A percentile compares a stretch with the other conserved stretches of the same genome.
Conservation (phyloP, 2,329 filamentous ascomycete species). For the Sporothrix inflata region DNA sequence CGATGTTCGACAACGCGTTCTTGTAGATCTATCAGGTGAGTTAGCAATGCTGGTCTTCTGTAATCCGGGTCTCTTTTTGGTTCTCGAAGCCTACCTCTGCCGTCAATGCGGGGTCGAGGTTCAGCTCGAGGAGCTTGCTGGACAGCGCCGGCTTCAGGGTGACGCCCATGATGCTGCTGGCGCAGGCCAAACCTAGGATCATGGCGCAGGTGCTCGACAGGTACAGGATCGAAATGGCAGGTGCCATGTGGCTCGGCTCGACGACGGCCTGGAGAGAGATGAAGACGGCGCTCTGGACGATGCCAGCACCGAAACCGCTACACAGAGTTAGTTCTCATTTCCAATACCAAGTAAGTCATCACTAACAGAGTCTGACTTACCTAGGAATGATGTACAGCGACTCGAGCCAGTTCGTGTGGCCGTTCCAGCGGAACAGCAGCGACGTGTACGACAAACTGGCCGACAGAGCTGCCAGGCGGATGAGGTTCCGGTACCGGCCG, state of each 20-base stretch:
- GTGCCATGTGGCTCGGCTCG: conserved; percentile 44
- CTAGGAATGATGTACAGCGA: conserved; percentile 63
- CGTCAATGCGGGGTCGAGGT: conserved; percentile 33
- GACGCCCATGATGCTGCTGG: conserved; percentile 43
- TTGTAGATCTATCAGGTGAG: conserved; percentile 24
- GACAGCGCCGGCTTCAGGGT: conserved; percentile 35
- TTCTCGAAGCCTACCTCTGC: conserved; percentile 20
- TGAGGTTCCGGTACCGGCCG: conserved; percentile 60
- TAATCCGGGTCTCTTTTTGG: too few relatives aligned
- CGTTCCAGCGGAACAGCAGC: conserved; percentile 62
- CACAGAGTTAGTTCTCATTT: background rate
- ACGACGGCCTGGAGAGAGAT: conserved; percentile 49
- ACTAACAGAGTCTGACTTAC: conserved; percentile 35
- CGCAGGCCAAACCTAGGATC: conserved; percentile 46
- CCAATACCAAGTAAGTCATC: too few relatives aligned
- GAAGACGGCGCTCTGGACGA: conserved; percentile 48
- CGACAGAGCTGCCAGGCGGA: conserved; percentile 54
- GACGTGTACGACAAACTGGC: conserved; percentile 56
- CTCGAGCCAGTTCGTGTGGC: conserved; percentile 58
- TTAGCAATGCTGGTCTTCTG: too few relatives aligned
- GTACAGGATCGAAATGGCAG: conserved; percentile 49
- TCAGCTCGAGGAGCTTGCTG: conserved; percentile 35
- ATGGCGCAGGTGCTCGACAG: conserved; percentile 44
- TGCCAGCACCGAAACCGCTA: conserved; percentile 48
- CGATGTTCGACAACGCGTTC: conserved; percentile 33